Percentiles rank a stretch among this genome's conserved stretches.
These are phyloP conservation scores for Trichosporon sp. DNA, from an alignment of 1,284 basidiomycete species.

Conservation along the genomic window DNA sequence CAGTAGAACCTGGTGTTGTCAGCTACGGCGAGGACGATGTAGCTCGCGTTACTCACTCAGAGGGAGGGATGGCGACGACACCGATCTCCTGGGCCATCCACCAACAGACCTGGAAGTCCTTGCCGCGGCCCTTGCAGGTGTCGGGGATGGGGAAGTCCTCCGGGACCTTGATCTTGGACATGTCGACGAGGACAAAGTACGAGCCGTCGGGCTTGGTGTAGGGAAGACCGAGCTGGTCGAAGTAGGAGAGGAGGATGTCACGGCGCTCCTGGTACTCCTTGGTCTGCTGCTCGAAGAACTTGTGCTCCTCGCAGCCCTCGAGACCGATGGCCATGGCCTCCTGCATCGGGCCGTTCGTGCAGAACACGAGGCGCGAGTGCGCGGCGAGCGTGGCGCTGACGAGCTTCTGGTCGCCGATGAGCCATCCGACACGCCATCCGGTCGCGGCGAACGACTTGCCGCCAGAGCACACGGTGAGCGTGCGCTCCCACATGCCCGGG, in stretches of 20 bases:
- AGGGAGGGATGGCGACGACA: slow-evolving; percentile 87
- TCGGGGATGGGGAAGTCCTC: slow-evolving; percentile 76
- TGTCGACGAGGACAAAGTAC: slow-evolving; percentile 86
- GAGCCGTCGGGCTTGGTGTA: slow-evolving; percentile 84
- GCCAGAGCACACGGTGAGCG: slow-evolving; percentile 73
- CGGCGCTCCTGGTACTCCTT: slow-evolving; percentile 78
- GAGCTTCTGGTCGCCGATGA: slow-evolving; percentile 79
- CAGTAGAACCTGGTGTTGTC: slow-evolving; percentile 69
- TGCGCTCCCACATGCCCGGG: slow-evolving; percentile 97
- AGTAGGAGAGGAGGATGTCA: slow-evolving; percentile 64
- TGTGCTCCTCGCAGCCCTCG: slow-evolving; percentile 64
- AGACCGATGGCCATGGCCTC: slow-evolving; percentile 86
- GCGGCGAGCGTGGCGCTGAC: slow-evolving; percentile 83
- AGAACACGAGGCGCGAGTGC: slow-evolving; percentile 90
- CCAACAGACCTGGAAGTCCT: slow-evolving; percentile 89
- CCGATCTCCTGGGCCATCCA: slow-evolving; percentile 82
- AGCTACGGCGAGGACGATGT: not conserved
- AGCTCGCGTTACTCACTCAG: slow-evolving; percentile 55
- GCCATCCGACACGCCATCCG: slow-evolving; percentile 94
- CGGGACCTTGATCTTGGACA: slow-evolving; percentile 74
- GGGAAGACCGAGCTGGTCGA: slow-evolving; percentile 78
- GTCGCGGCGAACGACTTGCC: slow-evolving; percentile 96
- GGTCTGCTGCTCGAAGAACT: slow-evolving; percentile 76
- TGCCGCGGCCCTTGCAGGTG: slow-evolving; percentile 70
- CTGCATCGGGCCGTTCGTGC: slow-evolving; percentile 84